Evolutionary conservation across 2,329 filamentous ascomycete genomes (phyloP).

Genomic region (Monosporascus sp.): DNA sequence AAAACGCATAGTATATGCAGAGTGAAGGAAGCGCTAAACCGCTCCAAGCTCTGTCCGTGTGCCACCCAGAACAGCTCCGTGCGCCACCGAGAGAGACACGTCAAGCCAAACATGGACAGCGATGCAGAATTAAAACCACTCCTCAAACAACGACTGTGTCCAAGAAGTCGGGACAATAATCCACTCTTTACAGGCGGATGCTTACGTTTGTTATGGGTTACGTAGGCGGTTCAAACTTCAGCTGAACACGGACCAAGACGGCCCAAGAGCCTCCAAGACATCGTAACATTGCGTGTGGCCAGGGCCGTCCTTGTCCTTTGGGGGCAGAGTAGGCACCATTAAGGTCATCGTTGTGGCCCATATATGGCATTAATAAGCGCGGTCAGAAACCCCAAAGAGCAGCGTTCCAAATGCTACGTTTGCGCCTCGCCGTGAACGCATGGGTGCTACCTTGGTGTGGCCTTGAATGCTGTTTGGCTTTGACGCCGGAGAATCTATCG

Average conservation of each 20-base stretch:
- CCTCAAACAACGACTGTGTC: too few species aligned
- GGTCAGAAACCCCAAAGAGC: too few species aligned
- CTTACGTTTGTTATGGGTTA: neutral
- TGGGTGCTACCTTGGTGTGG: too few species aligned
- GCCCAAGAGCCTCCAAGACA: neutral
- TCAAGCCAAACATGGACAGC: neutral
- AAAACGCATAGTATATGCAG: neutral
- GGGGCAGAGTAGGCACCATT: too few species aligned
- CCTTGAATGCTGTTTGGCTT: too few species aligned
- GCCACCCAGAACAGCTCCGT: neutral
- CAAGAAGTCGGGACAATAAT: too few species aligned
- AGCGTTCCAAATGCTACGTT: too few species aligned
- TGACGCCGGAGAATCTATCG: too few species aligned
- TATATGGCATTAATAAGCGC: neutral
- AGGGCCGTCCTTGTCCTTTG: too few species aligned
- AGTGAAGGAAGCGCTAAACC: neutral
- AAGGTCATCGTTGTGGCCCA: neutral
- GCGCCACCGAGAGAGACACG: neutral
- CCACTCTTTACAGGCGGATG: neutral
- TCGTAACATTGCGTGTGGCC: too few species aligned
- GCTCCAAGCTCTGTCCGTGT: neutral
- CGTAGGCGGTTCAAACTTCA: neutral
- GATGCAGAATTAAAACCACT: too few species aligned
- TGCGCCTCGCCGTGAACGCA: too few species aligned
- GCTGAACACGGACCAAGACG: neutral